Evolutionary conservation across 2,329 filamentous ascomycete genomes (phyloP), one percentile per base, ranked within the genome.

Genomic region (Lasiodiplodia theobromae): DNA sequence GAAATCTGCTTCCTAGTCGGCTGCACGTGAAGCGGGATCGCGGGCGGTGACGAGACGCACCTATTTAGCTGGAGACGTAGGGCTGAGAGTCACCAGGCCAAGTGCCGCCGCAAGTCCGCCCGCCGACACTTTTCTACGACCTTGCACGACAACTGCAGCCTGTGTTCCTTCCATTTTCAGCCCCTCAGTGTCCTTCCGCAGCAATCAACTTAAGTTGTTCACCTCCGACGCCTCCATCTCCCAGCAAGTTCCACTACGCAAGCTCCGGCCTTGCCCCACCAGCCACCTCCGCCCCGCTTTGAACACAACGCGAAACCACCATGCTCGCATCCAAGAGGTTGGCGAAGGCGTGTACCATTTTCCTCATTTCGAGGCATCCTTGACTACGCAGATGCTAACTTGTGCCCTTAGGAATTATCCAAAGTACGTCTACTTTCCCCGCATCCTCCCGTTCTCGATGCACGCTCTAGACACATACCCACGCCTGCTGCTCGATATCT

Each of bases 261-360:
- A 64, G 44, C 47, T 64, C 21, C 18, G 16, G 8, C 28, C 18
- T 25, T 12, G 16, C 60, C 47, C 60, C 60, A 31, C 60, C 44
- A 37, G 18, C 25, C 28, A 51, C 16, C 58, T 37, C 25, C 21
- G 44, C 44, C 25, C 40, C 49, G 37, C 34, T 21, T 38, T 21
- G 2, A 40, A 37, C 16, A 4, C 21, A 25, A 34, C 64, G 7
- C 52, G 16, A 52, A 37, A 11, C n/a, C 65, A 72, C 47, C 68
- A 83, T 82, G 81, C 83, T 87, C 71, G 85, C 86, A 66, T 80
- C 83, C 21, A 89, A 89, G 77, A 82, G 88, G 49, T 77, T 90
- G 70, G 81, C 82, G 54, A 90, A 90, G 76, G 88, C 67, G 38
- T 4, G 44, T 31, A n/a, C 21, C 28, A 31, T 25, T 16, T 18